phyloP scores from a whole-genome alignment of 1,139 yeast genomes.

The Pichia sp. region DNA sequence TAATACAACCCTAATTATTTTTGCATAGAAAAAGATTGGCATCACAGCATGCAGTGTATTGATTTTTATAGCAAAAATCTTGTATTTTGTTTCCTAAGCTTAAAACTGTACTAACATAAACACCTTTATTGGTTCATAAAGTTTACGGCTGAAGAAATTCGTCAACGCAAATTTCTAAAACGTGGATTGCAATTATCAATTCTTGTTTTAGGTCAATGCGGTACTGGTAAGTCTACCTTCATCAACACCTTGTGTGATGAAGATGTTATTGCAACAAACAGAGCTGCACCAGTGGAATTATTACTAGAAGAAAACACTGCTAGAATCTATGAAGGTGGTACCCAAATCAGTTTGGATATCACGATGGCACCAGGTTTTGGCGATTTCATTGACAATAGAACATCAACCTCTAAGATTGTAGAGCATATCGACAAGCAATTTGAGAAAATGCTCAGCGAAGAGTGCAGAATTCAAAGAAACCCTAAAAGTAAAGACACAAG shows the following conservation, averaged over 20 bases:
- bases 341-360: conserved; percentile 40
- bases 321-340: conserved; percentile 37
- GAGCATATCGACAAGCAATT: conserved; percentile 41
- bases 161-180: conserved; percentile 56
- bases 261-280: conserved; percentile 26
- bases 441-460: conserved; percentile 41
- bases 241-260: conserved; percentile 55
- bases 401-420: conserved; percentile 21
- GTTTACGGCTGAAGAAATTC: conserved; percentile 42
- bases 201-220: conserved; percentile 58
- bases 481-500: conserved; percentile 58
- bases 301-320: conserved; percentile 27
- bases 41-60: no score
- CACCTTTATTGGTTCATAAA: conserved; percentile 11
- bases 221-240: conserved; percentile 60
- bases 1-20: not conserved
- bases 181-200: conserved; percentile 54
- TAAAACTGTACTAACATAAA: not conserved
- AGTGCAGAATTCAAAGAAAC: conserved; percentile 41
- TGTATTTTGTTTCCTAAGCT: no score
- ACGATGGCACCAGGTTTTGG: conserved; percentile 47
- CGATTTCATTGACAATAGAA: conserved; percentile 34
- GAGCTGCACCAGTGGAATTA: conserved; percentile 25
- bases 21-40: not conserved
- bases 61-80: no score